phyloP scores from a whole-genome alignment of 1,284 basidiomycete species.

The Trametes pubescens region DNA sequence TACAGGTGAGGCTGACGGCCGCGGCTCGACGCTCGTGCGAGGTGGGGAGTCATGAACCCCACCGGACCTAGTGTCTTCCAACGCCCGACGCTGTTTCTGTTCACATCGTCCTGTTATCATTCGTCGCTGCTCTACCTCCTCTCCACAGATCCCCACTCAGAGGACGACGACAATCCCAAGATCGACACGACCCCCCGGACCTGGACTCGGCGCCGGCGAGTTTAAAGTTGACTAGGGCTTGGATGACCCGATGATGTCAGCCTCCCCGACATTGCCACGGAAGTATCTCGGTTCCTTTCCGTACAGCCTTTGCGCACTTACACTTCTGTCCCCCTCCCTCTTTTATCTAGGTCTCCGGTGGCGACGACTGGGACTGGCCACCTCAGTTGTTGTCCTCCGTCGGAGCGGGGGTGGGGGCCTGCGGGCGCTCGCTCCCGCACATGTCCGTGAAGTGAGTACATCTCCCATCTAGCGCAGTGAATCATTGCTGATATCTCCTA shows the following conservation, averaged over 20 bases:
- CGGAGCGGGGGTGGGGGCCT: slow-evolving; percentile 19
- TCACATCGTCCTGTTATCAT: not conserved
- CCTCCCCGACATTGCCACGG: slow-evolving; percentile 14
- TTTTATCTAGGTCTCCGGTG: not conserved
- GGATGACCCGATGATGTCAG: slow-evolving; percentile 15
- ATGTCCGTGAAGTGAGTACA: slow-evolving; percentile 10
- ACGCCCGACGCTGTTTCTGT: slow-evolving; percentile 12
- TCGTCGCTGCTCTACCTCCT: slow-evolving; percentile 1
- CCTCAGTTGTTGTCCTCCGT: slow-evolving; percentile 7
- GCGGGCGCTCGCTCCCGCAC: slow-evolving; percentile 7
- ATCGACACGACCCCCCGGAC: not conserved
- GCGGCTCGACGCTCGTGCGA: slow-evolving; percentile 5
- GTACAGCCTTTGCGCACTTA: not conserved
- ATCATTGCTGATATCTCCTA: not conserved
- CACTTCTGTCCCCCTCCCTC: not conserved
- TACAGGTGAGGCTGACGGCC: slow-evolving; percentile 13
- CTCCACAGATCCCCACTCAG: not conserved
- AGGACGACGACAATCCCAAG: not conserved
- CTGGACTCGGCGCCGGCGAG: slow-evolving; percentile 5
- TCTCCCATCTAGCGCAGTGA: not conserved
- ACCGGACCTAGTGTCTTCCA: not conserved
- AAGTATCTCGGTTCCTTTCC: not conserved
- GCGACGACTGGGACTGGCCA: not conserved
- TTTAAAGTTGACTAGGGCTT: slow-evolving; percentile 13
- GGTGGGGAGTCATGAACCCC: slow-evolving; percentile 13